phyloP scores from a whole-genome alignment of 345 rosid genomes.

The Microthlaspi erraticum region DNA sequence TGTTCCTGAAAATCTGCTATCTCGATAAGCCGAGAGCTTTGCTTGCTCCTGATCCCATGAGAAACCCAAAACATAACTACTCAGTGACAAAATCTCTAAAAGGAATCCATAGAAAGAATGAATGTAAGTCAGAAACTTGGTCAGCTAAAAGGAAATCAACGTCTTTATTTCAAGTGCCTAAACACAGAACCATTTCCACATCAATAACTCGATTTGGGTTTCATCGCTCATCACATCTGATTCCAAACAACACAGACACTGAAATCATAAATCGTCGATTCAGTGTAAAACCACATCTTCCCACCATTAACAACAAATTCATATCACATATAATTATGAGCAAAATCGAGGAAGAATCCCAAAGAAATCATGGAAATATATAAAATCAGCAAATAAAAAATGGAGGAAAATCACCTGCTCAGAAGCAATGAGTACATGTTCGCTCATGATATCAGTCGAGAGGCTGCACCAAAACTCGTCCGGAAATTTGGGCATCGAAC shows the following conservation, averaged over 20 bases:
- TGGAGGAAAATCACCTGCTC: constrained; percentile 51
- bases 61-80: background rate
- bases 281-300: constrained; percentile 16
- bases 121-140: no score
- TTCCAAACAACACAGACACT: background rate
- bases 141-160: constrained; percentile 4
- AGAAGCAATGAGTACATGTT: constrained; percentile 59
- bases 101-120: no score
- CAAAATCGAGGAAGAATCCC: no score
- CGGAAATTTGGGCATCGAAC: background rate
- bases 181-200: background rate
- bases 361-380: no score
- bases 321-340: no score
- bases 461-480: constrained; percentile 33
- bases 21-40: constrained; percentile 88
- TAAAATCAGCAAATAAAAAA: no score
- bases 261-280: no score
- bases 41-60: constrained; percentile 64
- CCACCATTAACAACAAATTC: no score
- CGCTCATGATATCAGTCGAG: constrained; percentile 44
- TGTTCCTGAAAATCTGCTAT: constrained; percentile 75
- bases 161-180: no score
- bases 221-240: background rate
- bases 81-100: background rate
- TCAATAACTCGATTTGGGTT: constrained; percentile 9